Percentiles rank a stretch among this genome's conserved stretches.
These are phyloP conservation scores for Cercophora scortea DNA, from an alignment of 495 filamentous ascomycete species.

Conservation along the genomic window DNA sequence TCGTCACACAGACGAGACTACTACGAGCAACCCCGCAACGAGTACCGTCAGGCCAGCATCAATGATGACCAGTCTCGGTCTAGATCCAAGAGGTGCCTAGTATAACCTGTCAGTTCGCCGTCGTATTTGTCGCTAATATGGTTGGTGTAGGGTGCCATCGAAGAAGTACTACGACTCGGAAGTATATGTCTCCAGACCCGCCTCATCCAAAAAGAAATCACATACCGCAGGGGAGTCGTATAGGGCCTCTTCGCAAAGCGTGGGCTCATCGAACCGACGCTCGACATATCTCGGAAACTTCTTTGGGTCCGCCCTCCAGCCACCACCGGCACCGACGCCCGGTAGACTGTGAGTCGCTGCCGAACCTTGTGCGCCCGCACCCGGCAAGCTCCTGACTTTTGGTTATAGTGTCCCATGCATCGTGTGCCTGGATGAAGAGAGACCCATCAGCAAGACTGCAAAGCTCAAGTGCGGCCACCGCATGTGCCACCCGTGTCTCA, in stretches of 20 bases:
- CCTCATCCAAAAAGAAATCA: constrained; percentile 22
- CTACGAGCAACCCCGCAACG: not conserved
- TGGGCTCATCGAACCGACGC: constrained; percentile 29
- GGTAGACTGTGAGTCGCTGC: constrained; percentile 25
- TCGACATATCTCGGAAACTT: constrained; percentile 27
- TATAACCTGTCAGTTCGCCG: constrained; percentile 18
- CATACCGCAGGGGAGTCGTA: constrained; percentile 28
- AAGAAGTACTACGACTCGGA: constrained; percentile 35
- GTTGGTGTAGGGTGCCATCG: constrained; percentile 9
- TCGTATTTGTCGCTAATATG: constrained; percentile 10
- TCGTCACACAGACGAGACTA: constrained; percentile 5
- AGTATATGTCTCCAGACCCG: constrained; percentile 11
- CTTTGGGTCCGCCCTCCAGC: constrained; percentile 21
- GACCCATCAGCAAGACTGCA: constrained; percentile 50
- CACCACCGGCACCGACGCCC: constrained; percentile 19
- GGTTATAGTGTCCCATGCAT: constrained; percentile 55
- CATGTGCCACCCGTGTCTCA: constrained; percentile 70
- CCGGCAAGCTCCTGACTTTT: constrained; percentile 10
- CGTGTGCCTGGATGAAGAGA: constrained; percentile 56
- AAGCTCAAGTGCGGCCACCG: constrained; percentile 68
- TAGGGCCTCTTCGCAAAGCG: constrained; percentile 28
- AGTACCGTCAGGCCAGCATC: constrained; percentile 5
- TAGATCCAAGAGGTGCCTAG: constrained; percentile 28
- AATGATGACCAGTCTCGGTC: constrained; percentile 28
- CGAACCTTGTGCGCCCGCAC: not conserved